phyloP scores from a whole-genome alignment of 2,329 filamentous ascomycete genomes.

The Pseudocercospora eumusae region DNA sequence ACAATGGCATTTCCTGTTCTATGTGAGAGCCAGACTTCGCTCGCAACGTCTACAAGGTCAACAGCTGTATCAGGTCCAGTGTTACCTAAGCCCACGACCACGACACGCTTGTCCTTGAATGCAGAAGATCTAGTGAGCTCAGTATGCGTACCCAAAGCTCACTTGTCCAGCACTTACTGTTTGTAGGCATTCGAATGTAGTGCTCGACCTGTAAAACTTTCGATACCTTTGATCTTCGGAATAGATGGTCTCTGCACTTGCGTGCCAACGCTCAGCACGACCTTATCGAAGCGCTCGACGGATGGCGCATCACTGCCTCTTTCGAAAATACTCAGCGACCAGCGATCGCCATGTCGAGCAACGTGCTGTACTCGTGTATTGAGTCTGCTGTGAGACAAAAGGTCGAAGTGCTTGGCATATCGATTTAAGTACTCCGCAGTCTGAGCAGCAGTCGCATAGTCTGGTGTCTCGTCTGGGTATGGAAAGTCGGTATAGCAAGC shows the following conservation, averaged over 20 bases:
- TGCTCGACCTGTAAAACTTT: constrained; percentile 12
- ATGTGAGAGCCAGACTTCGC: constrained; percentile 16
- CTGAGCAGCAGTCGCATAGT: constrained; percentile 18
- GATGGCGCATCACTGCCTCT: neutral
- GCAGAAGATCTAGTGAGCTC: neutral
- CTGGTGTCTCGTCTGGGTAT: constrained; percentile 17
- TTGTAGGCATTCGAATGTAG: constrained; percentile 19
- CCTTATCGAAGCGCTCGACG: constrained; percentile 15
- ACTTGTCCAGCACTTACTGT: neutral
- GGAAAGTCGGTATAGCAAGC: constrained; percentile 20
- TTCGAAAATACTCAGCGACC: constrained; percentile 5
- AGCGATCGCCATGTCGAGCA: neutral
- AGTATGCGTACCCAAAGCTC: neutral
- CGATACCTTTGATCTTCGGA: constrained; percentile 4
- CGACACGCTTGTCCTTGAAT: constrained; percentile 13
- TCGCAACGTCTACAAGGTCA: constrained; percentile 14
- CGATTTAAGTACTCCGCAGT: constrained; percentile 16
- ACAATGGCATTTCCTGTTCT: constrained; percentile 14
- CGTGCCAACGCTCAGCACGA: constrained; percentile 8
- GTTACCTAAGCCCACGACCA: constrained; percentile 15
- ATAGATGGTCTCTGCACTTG: constrained; percentile 15
- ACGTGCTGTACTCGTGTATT: constrained; percentile 3
- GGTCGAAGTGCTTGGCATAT: constrained; percentile 17
- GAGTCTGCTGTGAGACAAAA: constrained; percentile 9
- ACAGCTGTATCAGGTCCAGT: constrained; percentile 19